Conservation (phyloP, 2,329 filamentous ascomycete genomes). For the Sclerotinia trifoliorum region DNA sequence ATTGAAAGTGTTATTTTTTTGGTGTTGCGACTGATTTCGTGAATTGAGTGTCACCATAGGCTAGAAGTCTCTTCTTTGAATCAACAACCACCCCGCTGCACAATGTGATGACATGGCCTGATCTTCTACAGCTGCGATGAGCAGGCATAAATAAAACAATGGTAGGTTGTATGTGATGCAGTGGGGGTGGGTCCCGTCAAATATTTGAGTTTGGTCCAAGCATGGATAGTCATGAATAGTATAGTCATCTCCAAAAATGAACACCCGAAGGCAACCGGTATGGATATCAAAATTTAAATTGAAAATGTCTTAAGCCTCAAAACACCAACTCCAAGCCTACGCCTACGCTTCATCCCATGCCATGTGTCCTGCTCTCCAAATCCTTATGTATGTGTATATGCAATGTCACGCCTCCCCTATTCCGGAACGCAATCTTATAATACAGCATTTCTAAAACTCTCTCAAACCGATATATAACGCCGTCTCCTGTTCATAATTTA, state of each 20-base stretch:
- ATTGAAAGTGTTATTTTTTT: too few species aligned
- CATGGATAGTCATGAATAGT: background rate
- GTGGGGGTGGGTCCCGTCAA: too few species aligned
- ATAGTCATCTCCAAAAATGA: background rate
- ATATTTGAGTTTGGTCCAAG: background rate
- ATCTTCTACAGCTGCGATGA: too few species aligned
- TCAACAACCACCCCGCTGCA: too few species aligned
- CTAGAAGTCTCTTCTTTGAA: too few species aligned
- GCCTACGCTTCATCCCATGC: constrained; percentile 15
- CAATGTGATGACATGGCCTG: too few species aligned
- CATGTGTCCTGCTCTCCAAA: constrained; percentile 7
- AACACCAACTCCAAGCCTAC: background rate
- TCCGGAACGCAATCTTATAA: constrained; percentile 11
- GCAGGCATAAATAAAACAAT: too few species aligned
- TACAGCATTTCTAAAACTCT: constrained; percentile 17
- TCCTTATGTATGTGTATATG: constrained; percentile 12
- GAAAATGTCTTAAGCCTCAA: background rate
- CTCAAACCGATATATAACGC: background rate
- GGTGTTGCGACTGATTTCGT: too few species aligned
- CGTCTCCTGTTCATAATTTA: constrained; percentile 53
- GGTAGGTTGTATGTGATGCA: too few species aligned
- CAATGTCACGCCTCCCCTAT: constrained; percentile 4
- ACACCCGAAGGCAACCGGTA: background rate
- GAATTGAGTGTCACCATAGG: too few species aligned
- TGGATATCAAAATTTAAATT: background rate